phyloP scores from a whole-genome alignment of 352 stramenopile genomes.

The Bremia lactucae region DNA sequence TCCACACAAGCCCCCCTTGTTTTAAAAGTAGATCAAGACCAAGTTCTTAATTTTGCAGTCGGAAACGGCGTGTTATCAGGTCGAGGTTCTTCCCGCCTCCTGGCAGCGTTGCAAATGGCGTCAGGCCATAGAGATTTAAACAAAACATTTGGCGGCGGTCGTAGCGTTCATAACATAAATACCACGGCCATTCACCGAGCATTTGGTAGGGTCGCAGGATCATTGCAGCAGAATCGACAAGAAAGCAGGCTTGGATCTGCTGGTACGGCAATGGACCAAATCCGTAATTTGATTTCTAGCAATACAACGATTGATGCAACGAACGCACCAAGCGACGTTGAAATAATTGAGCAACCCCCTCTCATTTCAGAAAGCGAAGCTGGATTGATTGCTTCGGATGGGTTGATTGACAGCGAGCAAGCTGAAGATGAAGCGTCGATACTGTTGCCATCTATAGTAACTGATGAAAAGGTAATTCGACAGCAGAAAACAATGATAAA shows the following conservation, averaged over 20 bases:
- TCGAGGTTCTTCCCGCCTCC: slow-evolving; percentile 32
- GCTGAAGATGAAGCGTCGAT: slow-evolving; percentile 10
- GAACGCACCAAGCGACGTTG: slow-evolving; percentile 8
- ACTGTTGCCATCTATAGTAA: slow-evolving; percentile 1
- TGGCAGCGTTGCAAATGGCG: slow-evolving; percentile 47
- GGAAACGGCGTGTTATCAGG: slow-evolving; percentile 13
- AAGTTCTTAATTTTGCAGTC: slow-evolving; percentile 42
- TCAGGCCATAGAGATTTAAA: slow-evolving; percentile 16
- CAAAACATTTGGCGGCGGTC: slow-evolving; percentile 15
- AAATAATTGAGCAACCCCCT: slow-evolving; percentile 4
- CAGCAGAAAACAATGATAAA: background rate
- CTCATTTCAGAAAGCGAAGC: background rate
- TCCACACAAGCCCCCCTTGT: slow-evolving; percentile 14
- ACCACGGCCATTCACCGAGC: slow-evolving; percentile 26
- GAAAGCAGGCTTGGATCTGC: slow-evolving; percentile 12
- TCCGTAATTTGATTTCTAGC: slow-evolving; percentile 41
- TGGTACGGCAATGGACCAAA: slow-evolving; percentile 33
- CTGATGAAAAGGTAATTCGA: background rate
- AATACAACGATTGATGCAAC: slow-evolving; percentile 10
- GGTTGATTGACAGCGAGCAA: slow-evolving; percentile 14
- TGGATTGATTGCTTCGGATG: slow-evolving; percentile 5
- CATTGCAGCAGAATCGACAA: slow-evolving; percentile 20
- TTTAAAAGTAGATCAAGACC: slow-evolving; percentile 53
- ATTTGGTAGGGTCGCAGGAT: slow-evolving; percentile 33
- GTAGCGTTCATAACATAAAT: slow-evolving; percentile 9